Evolutionary conservation across 768 basidiomycete species (phyloP), one percentile per base, ranked within the genome.

Genomic region (Fibroporia radiculosa): DNA sequence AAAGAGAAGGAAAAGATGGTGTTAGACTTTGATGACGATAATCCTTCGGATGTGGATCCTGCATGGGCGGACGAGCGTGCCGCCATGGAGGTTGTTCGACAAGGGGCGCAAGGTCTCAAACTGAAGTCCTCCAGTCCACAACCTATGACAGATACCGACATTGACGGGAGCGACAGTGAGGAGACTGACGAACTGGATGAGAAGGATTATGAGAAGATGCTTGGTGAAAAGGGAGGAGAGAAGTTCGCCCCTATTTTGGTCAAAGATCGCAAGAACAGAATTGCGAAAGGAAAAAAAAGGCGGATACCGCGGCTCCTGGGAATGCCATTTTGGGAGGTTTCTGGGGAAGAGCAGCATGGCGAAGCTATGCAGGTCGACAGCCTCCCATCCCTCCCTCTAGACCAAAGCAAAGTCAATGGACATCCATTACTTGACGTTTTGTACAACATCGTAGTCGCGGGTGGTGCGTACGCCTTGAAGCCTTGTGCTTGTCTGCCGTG

Each of bases 391-490:
- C 39, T 51, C 18, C 18, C 52, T 5, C 32, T 38, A 13, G 33
- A 36, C 3, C 22, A 16, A 6, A 40, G 13, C 4, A 50, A 41
- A 10, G 42, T 57, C 6, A 38, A 49, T 13, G 42, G 16, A 6
- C 52, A 64, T 43, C 52, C 63, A 1, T 45, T 66, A 27, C 44
- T 67, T 11, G 24, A 33, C 10, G 31, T 59, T 27, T 52, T 79
- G n/a, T 63, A 67, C 14, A 34, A 47, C 25, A 56, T 63, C 19
- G 36, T 66, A 18, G 48, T 53, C 14, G 49, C 42, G 16, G 55
- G 57, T 31, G 68, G 75, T 77, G 44, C 24, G 69, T 49, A 26
- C 23, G n/a, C n/a, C n/a, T n/a, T n/a, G n/a, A n/a, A n/a, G n/a
- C n/a, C n/a, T n/a, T n/a, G n/a, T n/a, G n/a, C n/a, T n/a, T n/a